phyloP scores from a whole-genome alignment of 2,329 filamentous ascomycete genomes.

The Phialophora expanda region DNA sequence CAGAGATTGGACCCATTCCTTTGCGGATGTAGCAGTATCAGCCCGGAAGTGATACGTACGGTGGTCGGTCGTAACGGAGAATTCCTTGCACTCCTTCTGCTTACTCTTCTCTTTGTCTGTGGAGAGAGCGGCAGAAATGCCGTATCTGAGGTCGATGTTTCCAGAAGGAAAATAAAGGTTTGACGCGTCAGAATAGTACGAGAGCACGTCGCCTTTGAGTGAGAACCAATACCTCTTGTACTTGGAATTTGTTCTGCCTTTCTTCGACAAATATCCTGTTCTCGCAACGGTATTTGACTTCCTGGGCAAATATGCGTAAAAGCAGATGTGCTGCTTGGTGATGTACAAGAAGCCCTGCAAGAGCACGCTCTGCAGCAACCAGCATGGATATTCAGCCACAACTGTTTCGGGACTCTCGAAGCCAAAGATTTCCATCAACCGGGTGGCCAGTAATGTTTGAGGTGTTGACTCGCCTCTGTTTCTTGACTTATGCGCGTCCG shows the following conservation, averaged over 20 bases:
- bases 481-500: conserved; percentile 37
- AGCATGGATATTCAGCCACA: conserved; percentile 89
- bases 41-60: conserved; percentile 86
- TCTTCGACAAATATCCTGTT: conserved; percentile 86
- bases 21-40: conserved; percentile 84
- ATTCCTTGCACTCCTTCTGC: conserved; percentile 73
- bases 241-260: conserved; percentile 82
- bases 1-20: conserved; percentile 93
- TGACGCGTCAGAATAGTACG: conserved; percentile 82
- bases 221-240: conserved; percentile 94
- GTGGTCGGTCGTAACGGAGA: conserved; percentile 80
- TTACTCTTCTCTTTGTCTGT: conserved; percentile 71
- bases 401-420: conserved; percentile 84
- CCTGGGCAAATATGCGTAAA: conserved; percentile 95
- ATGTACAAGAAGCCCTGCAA: conserved; percentile 97
- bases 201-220: conserved; percentile 86
- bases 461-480: conserved; percentile 47
- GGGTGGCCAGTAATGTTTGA: conserved; percentile 67
- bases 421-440: conserved; percentile 82
- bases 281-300: conserved; percentile 81
- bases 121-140: conserved; percentile 79
- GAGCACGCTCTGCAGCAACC: conserved; percentile 86
- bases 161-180: conserved; percentile 91
- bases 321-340: conserved; percentile 89
- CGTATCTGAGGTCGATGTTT: conserved; percentile 89